Conservation (phyloP, 352 stramenopile species). For the Globisporangium nodosum region DNA sequence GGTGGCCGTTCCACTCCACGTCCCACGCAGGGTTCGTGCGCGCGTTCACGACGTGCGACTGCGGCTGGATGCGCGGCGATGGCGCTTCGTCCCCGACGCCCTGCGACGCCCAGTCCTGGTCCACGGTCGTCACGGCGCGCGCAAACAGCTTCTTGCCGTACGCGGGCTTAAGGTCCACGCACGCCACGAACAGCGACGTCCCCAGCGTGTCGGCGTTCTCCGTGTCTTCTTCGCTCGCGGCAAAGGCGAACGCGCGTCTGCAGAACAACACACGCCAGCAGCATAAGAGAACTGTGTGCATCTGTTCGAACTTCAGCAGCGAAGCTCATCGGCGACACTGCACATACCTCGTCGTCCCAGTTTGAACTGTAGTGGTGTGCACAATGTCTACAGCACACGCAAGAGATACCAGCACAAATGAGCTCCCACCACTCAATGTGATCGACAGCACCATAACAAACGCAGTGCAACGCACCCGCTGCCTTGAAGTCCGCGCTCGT, state of each 20-base stretch:
- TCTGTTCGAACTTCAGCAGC: background rate
- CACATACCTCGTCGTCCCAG: conserved; percentile 40
- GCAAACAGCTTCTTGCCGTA: conserved; percentile 41
- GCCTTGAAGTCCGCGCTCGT: conserved; percentile 40
- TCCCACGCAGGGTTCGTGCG: conserved; percentile 64
- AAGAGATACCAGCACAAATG: background rate
- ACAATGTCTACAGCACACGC: conserved; percentile 27
- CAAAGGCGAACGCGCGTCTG: conserved; percentile 62
- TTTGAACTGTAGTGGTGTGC: conserved; percentile 33
- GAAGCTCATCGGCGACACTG: background rate
- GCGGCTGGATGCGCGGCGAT: conserved; percentile 58
- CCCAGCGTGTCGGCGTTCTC: conserved; percentile 43
- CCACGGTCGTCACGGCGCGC: conserved; percentile 60
- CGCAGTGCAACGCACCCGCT: conserved; percentile 11
- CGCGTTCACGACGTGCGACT: conserved; percentile 82
- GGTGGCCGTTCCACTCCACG: conserved; percentile 60
- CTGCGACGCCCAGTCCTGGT: conserved; percentile 74
- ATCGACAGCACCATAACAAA: background rate
- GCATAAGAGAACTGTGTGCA: background rate
- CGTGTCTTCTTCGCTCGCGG: conserved; percentile 18
- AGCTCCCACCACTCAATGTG: background rate
- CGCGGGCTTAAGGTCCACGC: conserved; percentile 33
- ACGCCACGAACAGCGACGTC: conserved; percentile 68
- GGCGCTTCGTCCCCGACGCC: conserved; percentile 37
- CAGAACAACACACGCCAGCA: background rate